Evolutionary conservation across 2,329 filamentous ascomycete genomes (phyloP).

Genomic region (Exserohilum rostratum): DNA sequence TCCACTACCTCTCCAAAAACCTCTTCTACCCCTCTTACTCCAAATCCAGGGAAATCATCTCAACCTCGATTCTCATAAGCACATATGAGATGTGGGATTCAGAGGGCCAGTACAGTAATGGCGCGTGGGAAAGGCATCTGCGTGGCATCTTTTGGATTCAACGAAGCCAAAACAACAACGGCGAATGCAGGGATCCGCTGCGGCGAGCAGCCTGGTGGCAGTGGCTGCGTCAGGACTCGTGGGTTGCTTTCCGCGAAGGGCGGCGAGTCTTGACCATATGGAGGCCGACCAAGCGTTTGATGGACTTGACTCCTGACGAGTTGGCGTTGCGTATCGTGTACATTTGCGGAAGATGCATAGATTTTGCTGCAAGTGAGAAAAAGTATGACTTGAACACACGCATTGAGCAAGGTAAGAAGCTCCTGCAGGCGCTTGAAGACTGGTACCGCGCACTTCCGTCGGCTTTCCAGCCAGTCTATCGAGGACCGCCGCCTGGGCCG

Average conservation of each 20-base stretch:
- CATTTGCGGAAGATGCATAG: slow-evolving; percentile 62
- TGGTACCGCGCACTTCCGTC: slow-evolving; percentile 56
- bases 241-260: slow-evolving; percentile 67
- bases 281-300: slow-evolving; percentile 58
- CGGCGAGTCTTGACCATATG: slow-evolving; percentile 64
- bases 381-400: slow-evolving; percentile 52
- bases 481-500: slow-evolving; percentile 15
- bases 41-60: slow-evolving; percentile 63
- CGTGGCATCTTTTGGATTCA: slow-evolving; percentile 72
- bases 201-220: slow-evolving; percentile 68
- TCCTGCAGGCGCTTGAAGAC: slow-evolving; percentile 58
- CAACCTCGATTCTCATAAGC: slow-evolving; percentile 65
- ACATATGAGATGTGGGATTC: slow-evolving; percentile 72
- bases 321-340: slow-evolving; percentile 61
- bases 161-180: slow-evolving; percentile 65
- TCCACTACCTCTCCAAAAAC: slow-evolving; percentile 66
- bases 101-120: slow-evolving; percentile 48
- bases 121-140: slow-evolving; percentile 67
- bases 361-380: slow-evolving; percentile 63
- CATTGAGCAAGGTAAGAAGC: slow-evolving; percentile 54
- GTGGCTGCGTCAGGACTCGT: slow-evolving; percentile 70
- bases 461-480: slow-evolving; percentile 53
- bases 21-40: slow-evolving; percentile 65
- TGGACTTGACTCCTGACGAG: slow-evolving; percentile 59
- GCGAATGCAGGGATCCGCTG: slow-evolving; percentile 60